A percentile compares a stretch with the other conserved stretches of the same genome.
These are phyloP conservation scores for Daedaleopsis nitida DNA, from an alignment of 768 basidiomycete species.

Conservation along the genomic window DNA sequence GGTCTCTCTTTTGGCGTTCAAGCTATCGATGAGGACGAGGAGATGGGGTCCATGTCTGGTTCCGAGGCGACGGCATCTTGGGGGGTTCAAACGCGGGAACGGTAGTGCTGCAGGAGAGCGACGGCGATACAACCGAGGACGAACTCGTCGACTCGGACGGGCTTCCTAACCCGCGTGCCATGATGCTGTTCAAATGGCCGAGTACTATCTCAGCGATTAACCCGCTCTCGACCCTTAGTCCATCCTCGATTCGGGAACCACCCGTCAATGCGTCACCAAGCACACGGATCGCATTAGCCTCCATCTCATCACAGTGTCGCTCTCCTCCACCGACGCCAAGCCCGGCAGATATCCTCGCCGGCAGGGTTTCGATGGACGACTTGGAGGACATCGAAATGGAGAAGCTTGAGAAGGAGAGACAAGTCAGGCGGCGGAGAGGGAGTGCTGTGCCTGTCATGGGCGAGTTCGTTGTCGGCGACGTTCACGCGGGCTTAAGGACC, in stretches of 20 bases:
- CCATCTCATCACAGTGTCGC: constrained; percentile 30
- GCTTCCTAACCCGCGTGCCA: constrained; percentile 73
- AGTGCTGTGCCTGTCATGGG: constrained; percentile 40
- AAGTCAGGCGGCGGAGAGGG: constrained; percentile 8
- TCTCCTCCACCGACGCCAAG: constrained; percentile 50
- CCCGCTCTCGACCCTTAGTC: constrained; percentile 74
- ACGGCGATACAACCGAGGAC: constrained; percentile 82
- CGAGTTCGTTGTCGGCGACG: constrained; percentile 29
- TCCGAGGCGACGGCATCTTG: constrained; percentile 41
- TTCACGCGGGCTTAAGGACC: background rate
- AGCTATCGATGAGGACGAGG: constrained; percentile 40
- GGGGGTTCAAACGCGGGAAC: constrained; percentile 35
- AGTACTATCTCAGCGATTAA: constrained; percentile 61
- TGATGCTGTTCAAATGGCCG: constrained; percentile 71
- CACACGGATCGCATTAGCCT: constrained; percentile 28
- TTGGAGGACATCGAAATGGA: constrained; percentile 31
- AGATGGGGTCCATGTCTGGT: constrained; percentile 51
- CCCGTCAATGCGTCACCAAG: constrained; percentile 25
- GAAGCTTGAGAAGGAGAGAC: constrained; percentile 8
- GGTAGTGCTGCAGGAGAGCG: constrained; percentile 41
- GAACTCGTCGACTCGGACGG: constrained; percentile 79
- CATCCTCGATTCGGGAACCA: constrained; percentile 40
- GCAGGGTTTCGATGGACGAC: constrained; percentile 49
- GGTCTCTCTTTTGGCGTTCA: constrained; percentile 29
- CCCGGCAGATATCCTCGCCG: constrained; percentile 70